phyloP scores from a whole-genome alignment of 2,329 filamentous ascomycete species.

The Hymenoscyphus repandus region DNA sequence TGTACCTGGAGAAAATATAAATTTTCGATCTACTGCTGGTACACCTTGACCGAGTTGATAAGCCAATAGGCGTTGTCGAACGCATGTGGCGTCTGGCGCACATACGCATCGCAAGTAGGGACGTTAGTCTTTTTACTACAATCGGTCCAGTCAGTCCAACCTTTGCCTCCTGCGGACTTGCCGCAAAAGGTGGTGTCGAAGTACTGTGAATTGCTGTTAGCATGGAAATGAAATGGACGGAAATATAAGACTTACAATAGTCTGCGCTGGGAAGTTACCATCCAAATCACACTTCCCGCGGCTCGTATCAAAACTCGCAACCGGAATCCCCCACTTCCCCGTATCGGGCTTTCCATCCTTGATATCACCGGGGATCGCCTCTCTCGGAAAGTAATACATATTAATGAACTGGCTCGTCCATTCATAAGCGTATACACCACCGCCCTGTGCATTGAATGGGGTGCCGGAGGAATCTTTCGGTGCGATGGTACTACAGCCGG shows the following conservation, averaged over 20 bases:
- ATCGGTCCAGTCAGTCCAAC: conserved; percentile 36
- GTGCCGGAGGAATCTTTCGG: conserved; percentile 31
- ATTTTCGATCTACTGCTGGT: conserved; percentile 33
- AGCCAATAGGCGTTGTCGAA: conserved; percentile 75
- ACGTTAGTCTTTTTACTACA: conserved; percentile 53
- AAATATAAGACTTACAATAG: conserved; percentile 56
- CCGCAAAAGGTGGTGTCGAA: conserved; percentile 85
- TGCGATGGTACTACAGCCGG: conserved; percentile 34
- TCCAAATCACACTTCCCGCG: conserved; percentile 60
- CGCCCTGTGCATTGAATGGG: conserved; percentile 26
- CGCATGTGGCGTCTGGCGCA: conserved; percentile 61
- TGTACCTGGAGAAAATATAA: no score
- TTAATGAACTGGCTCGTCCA: conserved; percentile 48
- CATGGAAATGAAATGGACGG: no score
- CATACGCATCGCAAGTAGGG: conserved; percentile 69
- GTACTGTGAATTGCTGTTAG: conserved; percentile 8
- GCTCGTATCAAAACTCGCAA: conserved; percentile 52
- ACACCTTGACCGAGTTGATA: conserved; percentile 67
- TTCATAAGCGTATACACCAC: conserved; percentile 50
- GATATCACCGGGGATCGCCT: conserved; percentile 67
- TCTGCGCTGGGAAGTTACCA: conserved; percentile 62
- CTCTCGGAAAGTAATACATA: conserved; percentile 51
- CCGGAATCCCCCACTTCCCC: conserved; percentile 59
- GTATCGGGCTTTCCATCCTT: conserved; percentile 59
- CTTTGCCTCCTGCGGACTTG: conserved; percentile 67